Evolutionary conservation across 176 grass and related monocot genomes (phyloP), one percentile per base, ranked within the genome.

Genomic region (Paspalum notatum): DNA sequence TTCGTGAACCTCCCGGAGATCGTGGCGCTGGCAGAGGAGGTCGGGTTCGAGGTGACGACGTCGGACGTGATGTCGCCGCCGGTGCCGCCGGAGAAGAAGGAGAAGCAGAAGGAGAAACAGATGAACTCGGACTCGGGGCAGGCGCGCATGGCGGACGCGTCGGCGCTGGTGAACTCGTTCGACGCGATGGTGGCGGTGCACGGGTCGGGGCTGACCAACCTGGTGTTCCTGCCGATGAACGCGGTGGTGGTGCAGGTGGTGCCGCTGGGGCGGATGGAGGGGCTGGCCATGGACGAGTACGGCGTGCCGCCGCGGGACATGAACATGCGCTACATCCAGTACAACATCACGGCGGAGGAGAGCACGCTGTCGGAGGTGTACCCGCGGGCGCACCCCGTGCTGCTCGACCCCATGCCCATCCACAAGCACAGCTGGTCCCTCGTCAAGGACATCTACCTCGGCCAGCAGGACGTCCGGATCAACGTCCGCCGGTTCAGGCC

Each of bases 181-280:
- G 94, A 97, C 80, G 86, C 55, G 44, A 80, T 97, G 88, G 3
- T 97, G 62, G 94, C 88, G 13, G 94, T 97, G 84, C 94, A 97
- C 58, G 94, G 94, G 8, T 89, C 94, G 0, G 91, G 91, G 59
- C 89, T 97, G 17, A 97, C 94, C 11, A 97, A 91, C 83, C 85
- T 91, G 71, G 46, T 88, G 76, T 97, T 97, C 75, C 84, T 97
- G 42, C 94, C 94, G 20, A 86, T 83, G 79, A 93, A 93, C 76
- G 89, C 94, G 12, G 85, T 93, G 62, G 77, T 97, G 38, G 37
- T 97, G 39, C 91, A 97, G 85, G 89, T 97, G 74, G 94, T 97
- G 76, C 94, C 94, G 17, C 79, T 93, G 59, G 94, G 91, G 8
- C 32, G 89, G 45, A 85, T 93, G 62, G 94, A 97, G 52, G 44